These are phyloP conservation scores for Sordariomycetes sp. DNA, from an alignment of 2,329 filamentous ascomycete species.

Conservation along the genomic window DNA sequence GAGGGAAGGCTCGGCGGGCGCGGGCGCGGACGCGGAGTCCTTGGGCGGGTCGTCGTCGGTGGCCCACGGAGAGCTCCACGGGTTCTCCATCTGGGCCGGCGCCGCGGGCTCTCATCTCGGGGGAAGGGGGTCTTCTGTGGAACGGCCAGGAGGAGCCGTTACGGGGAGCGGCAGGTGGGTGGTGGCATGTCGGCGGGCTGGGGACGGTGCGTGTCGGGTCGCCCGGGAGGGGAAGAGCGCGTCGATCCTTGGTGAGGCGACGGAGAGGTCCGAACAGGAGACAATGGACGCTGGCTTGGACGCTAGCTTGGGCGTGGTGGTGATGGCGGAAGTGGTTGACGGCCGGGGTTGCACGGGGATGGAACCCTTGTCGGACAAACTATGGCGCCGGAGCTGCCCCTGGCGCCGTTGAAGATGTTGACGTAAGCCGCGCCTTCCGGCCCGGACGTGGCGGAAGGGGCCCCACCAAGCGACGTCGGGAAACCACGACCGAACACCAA, in stretches of 20 bases:
- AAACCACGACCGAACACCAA: not conserved
- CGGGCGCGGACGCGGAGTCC: not conserved
- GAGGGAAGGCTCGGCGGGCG: not conserved
- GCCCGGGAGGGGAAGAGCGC: not conserved
- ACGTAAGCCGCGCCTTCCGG: not conserved
- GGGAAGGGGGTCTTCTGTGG: not conserved
- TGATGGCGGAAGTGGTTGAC: not conserved
- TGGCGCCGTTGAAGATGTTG: not conserved
- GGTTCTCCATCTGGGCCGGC: not conserved
- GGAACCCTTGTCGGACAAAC: not conserved
- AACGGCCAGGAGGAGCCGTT: not conserved
- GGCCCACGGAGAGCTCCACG: conserved; percentile 2
- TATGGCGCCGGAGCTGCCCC: not conserved
- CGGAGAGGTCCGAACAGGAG: not conserved
- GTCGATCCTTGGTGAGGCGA: not conserved
- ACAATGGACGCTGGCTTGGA: not conserved
- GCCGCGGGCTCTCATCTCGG: not conserved
- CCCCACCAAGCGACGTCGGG: not conserved
- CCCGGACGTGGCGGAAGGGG: not conserved
- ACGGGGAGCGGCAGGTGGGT: not conserved
- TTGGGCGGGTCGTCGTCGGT: not conserved
- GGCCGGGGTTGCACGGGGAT: not conserved
- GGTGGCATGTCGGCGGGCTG: not conserved
- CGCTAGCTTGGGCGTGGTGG: not conserved
- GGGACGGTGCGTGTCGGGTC: not conserved